Evolutionary conservation across 306 rosid species (phyloP), one percentile per base, ranked within the genome.

Genomic region (Trichosanthes truncata): DNA sequence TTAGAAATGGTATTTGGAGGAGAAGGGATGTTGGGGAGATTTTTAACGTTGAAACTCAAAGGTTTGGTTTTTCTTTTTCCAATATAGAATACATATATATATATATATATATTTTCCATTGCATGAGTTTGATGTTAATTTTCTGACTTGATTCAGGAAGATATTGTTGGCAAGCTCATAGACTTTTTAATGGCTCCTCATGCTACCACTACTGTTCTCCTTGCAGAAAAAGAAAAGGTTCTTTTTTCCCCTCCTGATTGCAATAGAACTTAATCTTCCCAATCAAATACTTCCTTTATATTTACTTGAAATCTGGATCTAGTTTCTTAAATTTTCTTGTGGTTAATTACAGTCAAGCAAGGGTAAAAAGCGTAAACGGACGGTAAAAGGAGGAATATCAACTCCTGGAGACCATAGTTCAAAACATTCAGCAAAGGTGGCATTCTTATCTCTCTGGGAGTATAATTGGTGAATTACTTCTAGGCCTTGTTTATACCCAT

Each of bases 121-220:
- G 29, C 29, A 48, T 5, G 7, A 14, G 29, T 51, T 48, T 5
- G 46, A 20, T 73, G 62, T 74, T 81, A 62, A 48, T 18, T 52
- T 51, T 76, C 81, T 85, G 75, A 81, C 84, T 43, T 57, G 25
- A 20, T 87, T 84, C 91, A 92, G 97, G 98, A 95, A 82, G 99
- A 95, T 87, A 80, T 91, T 53, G 56, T 95, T 78, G 81, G 85
- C 49, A 95, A 89, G 88, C 89, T 95, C 82, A 84, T 90, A 43
- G 98, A 91, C 67, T 95, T 93, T 84, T 88, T 95, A 89, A 84
- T 86, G 84, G 88, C 96, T 46, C 99, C 99, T 86, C 93, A 89
- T 51, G 87, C 98, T 46, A 93, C 93, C 18, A 85, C 93, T 63
- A 57, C 91, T 53, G 89, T 84, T 77, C 86, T 88, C 49, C 94